These are phyloP conservation scores for Gyromitra esculenta DNA, from an alignment of 2,329 filamentous ascomycete genomes.

Conservation along the genomic window DNA sequence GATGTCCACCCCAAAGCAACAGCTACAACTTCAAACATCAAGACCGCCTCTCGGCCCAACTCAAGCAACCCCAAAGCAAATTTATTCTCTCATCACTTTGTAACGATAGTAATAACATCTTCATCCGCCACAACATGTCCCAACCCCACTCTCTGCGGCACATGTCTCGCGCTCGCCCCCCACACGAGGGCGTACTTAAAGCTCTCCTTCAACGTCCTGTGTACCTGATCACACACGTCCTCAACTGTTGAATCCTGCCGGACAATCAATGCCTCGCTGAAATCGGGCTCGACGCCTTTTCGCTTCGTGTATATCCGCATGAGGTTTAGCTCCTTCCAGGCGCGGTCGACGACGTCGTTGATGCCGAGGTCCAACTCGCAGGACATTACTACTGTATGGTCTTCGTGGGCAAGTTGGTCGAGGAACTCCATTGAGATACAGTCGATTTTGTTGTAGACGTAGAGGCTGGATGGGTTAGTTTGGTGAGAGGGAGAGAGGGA, in stretches of 20 bases:
- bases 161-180: constrained; percentile 93
- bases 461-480: constrained; percentile 71
- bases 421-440: constrained; percentile 92
- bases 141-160: constrained; percentile 91
- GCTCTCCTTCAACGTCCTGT: constrained; percentile 93
- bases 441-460: constrained; percentile 99
- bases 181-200: constrained; percentile 99
- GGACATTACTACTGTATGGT: constrained; percentile 94
- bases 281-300: constrained; percentile 89
- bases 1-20: background rate
- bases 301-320: constrained; percentile 97
- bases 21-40: background rate
- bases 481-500: background rate
- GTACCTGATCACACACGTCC: constrained; percentile 95
- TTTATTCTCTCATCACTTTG: constrained; percentile 43
- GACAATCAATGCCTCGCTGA: constrained; percentile 91
- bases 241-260: constrained; percentile 87
- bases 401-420: constrained; percentile 89
- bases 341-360: constrained; percentile 89
- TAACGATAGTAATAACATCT: constrained; percentile 56
- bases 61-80: background rate
- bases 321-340: constrained; percentile 90
- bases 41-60: background rate
- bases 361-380: constrained; percentile 96
- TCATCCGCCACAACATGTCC: constrained; percentile 72